These are phyloP conservation scores for Sicyos baderoa DNA, from an alignment of 306 rosid species.

Conservation along the genomic window DNA sequence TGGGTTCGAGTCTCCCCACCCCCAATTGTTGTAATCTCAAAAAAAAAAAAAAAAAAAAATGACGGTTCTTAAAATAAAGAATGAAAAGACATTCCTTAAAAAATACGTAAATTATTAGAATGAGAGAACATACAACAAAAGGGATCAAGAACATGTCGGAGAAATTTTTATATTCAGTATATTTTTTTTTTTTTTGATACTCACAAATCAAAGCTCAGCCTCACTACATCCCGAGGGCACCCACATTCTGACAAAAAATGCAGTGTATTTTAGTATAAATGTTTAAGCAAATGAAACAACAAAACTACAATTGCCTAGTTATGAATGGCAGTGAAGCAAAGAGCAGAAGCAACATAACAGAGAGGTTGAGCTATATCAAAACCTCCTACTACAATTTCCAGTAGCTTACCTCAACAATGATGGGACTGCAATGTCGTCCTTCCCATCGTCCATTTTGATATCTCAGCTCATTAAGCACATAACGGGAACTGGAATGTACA, in stretches of 20 bases:
- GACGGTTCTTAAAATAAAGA: too few relatives aligned
- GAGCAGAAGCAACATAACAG: background rate
- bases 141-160: background rate
- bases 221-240: too few relatives aligned
- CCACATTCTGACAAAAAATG: too few relatives aligned
- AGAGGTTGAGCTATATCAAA: background rate
- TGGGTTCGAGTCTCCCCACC: too few relatives aligned
- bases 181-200: too few relatives aligned
- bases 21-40: too few relatives aligned
- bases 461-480: background rate
- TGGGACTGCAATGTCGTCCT: background rate
- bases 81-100: too few relatives aligned
- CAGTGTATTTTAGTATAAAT: background rate
- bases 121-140: background rate
- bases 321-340: background rate
- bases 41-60: too few relatives aligned
- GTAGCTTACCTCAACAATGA: background rate
- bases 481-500: background rate
- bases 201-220: too few relatives aligned
- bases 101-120: background rate
- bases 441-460: background rate
- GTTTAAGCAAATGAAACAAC: background rate
- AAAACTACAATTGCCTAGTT: background rate
- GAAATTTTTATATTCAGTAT: background rate
- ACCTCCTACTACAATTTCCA: background rate